A percentile compares a stretch with the other conserved stretches of the same genome.
Evolutionary conservation across 768 basidiomycete species (phyloP).

Genomic region (Auricularia sp.): DNA sequence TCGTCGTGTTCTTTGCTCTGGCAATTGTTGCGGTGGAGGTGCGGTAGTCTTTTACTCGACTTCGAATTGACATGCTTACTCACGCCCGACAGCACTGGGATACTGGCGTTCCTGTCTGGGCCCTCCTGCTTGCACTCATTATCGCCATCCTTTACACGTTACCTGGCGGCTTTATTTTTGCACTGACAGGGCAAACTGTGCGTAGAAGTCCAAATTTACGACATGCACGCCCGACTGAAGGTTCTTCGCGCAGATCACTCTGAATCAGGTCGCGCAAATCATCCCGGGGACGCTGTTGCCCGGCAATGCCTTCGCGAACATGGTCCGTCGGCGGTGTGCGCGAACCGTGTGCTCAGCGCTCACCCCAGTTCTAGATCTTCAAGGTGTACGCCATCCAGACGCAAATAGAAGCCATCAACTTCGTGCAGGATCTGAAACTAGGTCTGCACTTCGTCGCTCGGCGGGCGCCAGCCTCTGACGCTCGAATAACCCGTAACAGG

Average conservation of each 20-base stretch:
- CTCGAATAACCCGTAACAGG: constrained; percentile 7
- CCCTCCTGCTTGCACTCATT: constrained; percentile 25
- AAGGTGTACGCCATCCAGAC: constrained; percentile 28
- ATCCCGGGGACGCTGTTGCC: constrained; percentile 34
- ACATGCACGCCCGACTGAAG: neutral
- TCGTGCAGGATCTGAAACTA: constrained; percentile 25
- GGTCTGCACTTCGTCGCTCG: constrained; percentile 7
- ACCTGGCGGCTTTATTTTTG: constrained; percentile 35
- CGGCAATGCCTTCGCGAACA: constrained; percentile 33
- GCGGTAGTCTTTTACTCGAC: constrained; percentile 1
- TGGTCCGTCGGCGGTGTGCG: constrained; percentile 18
- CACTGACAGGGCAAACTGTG: constrained; percentile 28
- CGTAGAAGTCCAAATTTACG: constrained; percentile 1
- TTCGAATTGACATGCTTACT: constrained; percentile 2
- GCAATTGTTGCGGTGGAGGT: constrained; percentile 28
- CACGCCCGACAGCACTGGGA: constrained; percentile 20
- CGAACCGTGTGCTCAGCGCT: constrained; percentile 5
- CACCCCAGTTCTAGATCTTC: constrained; percentile 9
- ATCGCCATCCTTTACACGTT: constrained; percentile 32
- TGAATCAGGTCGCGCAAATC: constrained; percentile 34
- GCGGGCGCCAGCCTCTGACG: too few relatives aligned
- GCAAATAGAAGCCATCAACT: constrained; percentile 17
- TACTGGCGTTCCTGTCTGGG: constrained; percentile 34
- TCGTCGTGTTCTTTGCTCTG: constrained; percentile 23
- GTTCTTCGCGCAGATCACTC: constrained; percentile 19